These are phyloP conservation scores for Echinosophora koreensis DNA, from an alignment of 306 rosid species.

Conservation along the genomic window DNA sequence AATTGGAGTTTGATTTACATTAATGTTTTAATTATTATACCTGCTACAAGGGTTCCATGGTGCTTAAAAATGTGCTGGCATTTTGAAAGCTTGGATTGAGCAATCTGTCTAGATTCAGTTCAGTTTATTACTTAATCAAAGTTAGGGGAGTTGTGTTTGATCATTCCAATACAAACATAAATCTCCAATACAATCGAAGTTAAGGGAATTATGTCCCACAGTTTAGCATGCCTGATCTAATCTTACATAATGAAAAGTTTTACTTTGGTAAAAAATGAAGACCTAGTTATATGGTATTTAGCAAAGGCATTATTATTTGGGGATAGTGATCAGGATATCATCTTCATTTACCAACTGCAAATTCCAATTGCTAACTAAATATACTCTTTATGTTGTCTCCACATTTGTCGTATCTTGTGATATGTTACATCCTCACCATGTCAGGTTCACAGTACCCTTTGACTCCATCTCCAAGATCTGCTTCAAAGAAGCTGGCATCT, in stretches of 20 bases:
- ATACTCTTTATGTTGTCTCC: background rate
- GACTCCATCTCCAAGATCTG: slow-evolving; percentile 81
- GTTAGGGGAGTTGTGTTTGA: background rate
- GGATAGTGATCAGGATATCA: slow-evolving; percentile 7
- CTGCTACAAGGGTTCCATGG: background rate
- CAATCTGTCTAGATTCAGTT: slow-evolving; percentile 25
- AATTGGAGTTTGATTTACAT: slow-evolving; percentile 16
- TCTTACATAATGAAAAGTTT: background rate
- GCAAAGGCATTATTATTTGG: background rate
- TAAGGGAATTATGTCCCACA: background rate
- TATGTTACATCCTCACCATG: slow-evolving; percentile 23
- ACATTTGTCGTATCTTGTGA: slow-evolving; percentile 15
- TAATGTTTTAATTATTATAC: background rate
- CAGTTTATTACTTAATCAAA: slow-evolving; percentile 1
- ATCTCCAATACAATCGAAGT: slow-evolving; percentile 17
- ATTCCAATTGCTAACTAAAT: slow-evolving; percentile 26
- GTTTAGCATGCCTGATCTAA: background rate
- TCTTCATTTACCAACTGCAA: slow-evolving; percentile 8
- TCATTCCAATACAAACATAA: slow-evolving; percentile 4
- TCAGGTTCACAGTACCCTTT: slow-evolving; percentile 64
- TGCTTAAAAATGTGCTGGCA: slow-evolving; percentile 11
- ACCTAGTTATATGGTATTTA: background rate
- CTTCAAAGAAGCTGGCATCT: slow-evolving; percentile 82
- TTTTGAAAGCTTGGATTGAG: slow-evolving; percentile 14
- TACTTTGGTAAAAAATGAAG: slow-evolving; percentile 15